phyloP scores from a whole-genome alignment of 106 monocot species.

The Acorus calamus region DNA sequence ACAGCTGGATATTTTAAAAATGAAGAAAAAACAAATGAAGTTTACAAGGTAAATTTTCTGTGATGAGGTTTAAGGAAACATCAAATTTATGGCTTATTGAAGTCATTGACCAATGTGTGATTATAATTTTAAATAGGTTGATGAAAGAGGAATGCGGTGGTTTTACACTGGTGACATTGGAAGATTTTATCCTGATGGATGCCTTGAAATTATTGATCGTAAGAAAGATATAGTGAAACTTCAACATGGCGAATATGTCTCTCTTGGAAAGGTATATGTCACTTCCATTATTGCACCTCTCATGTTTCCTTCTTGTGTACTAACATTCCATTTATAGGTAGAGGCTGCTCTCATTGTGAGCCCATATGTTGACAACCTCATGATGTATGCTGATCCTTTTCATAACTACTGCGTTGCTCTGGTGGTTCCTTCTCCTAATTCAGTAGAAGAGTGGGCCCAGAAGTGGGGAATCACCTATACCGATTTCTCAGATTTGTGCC shows the following conservation, averaged over 20 bases:
- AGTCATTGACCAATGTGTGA: neutral
- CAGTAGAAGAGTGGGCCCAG: constrained; percentile 76
- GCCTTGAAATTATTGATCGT: constrained; percentile 89
- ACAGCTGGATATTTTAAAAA: constrained; percentile 94
- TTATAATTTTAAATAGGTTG: constrained; percentile 36
- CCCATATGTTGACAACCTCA: constrained; percentile 93
- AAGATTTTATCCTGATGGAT: constrained; percentile 59
- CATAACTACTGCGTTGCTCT: constrained; percentile 86
- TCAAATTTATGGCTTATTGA: neutral
- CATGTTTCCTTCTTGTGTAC: neutral
- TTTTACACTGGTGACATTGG: constrained; percentile 95
- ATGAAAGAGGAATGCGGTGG: constrained; percentile 84
- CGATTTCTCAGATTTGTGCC: constrained; percentile 60
- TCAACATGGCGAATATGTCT: constrained; percentile 96
- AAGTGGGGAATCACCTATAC: constrained; percentile 43
- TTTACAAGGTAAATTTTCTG: constrained; percentile 58
- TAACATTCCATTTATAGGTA: constrained; percentile 37
- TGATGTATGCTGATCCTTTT: constrained; percentile 86
- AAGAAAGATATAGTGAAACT: constrained; percentile 99
- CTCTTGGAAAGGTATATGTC: constrained; percentile 69
- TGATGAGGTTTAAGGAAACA: no score
- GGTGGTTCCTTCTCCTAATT: constrained; percentile 36
- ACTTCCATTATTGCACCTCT: neutral
- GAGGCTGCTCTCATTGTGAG: constrained; percentile 71
- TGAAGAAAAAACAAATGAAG: constrained; percentile 89